Evolutionary conservation across 306 rosid genomes (phyloP).

Genomic region (Corylus avellana): DNA sequence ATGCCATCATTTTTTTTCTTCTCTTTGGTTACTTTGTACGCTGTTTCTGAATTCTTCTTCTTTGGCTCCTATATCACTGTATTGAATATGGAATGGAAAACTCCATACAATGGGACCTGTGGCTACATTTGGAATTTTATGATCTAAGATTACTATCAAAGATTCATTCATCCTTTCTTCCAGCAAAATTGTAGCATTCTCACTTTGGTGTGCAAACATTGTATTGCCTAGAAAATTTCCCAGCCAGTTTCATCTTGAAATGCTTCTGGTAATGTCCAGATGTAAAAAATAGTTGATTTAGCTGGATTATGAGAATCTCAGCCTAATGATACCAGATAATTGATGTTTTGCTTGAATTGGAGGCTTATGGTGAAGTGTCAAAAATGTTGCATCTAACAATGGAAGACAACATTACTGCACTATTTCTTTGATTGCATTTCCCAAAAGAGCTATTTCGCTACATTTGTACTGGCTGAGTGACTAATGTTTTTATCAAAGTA

Average conservation of each 20-base stretch:
- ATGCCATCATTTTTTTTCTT: too few species aligned
- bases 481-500: background rate
- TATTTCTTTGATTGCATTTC: background rate
- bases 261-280: background rate
- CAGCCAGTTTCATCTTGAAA: background rate
- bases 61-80: background rate
- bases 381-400: background rate
- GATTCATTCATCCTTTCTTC: background rate
- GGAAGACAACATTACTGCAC: background rate
- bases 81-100: background rate
- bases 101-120: background rate
- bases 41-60: background rate
- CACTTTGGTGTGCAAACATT: background rate
- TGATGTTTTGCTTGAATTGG: background rate
- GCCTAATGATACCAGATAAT: background rate
- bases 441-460: background rate
- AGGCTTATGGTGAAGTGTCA: background rate
- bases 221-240: background rate
- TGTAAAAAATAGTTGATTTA: background rate
- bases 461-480: background rate
- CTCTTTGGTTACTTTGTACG: background rate
- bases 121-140: background rate
- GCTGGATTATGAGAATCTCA: background rate
- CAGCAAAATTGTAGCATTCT: background rate
- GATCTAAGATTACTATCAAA: background rate